Evolutionary conservation across 2,329 filamentous ascomycete species (phyloP), one percentile per base, ranked within the genome.

Genomic region (Aotearoamyces nothofagi): DNA sequence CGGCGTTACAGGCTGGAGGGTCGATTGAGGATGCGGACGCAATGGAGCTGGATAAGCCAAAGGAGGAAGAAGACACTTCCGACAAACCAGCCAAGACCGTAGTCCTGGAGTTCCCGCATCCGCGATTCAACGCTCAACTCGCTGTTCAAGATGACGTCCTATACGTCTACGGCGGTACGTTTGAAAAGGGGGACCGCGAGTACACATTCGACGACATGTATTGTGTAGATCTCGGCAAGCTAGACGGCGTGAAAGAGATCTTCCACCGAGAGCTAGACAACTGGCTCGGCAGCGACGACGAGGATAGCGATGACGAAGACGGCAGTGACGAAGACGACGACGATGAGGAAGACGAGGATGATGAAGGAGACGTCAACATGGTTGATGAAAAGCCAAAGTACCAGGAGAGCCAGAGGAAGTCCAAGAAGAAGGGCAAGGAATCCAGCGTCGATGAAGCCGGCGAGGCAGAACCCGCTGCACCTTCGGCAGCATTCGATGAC

Each of bases 131-230:
- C 42, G 77, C 84, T 1, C 80, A 90, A 40, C 58, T 96, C 22
- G 73, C 87, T 1, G 82, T 96, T 1, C 86, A 96, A 53, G 82
- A 86, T 39, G 90, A 98, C 50, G 73, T 81, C 6, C 63, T 96
- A 1, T 98, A 87, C 55, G 82, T 96, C 30, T 96, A 92, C 46
- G 86, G 90, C 16, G 90, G 90, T 11, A 98, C 87, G 0, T 94
- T 79, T 44, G 90, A 98, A 49, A 90, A 92, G 49, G 87, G 82
- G 11, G 90, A 98, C 45, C 69, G 82, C 13, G 90, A 98, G 52
- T 93, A 80, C 45, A 96, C 86, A 0, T 93, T 96, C 52, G 86
- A 94, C 42, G 90, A 98, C 45, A 63, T 98, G 53, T 92, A 92
- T 55, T 77, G 83, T 2, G 74, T 96, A 34, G 84, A 98, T 45